Evolutionary conservation across 257 asterid genomes (phyloP).

Genomic region (Solanum lycopersicoides): DNA sequence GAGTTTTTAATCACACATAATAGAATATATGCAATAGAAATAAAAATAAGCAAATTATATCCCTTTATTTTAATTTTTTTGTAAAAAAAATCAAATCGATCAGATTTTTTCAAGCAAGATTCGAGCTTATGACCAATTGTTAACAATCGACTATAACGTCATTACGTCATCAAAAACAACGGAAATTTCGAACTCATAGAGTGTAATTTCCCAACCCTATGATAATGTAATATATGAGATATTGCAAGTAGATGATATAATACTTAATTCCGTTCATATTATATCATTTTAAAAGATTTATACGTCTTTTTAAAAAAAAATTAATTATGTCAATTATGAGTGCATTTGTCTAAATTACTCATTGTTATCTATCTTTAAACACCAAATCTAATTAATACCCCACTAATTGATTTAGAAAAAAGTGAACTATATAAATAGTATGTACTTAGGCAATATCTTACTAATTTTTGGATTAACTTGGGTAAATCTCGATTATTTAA

Average conservation of each 20-base stretch:
- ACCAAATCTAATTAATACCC: neutral
- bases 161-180: neutral
- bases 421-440: neutral
- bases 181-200: neutral
- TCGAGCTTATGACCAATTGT: neutral
- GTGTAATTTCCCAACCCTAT: neutral
- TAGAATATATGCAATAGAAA: neutral
- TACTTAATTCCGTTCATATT: too few species aligned
- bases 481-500: neutral
- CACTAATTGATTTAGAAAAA: neutral
- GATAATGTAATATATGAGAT: neutral
- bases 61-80: neutral
- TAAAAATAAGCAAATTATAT: neutral
- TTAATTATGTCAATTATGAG: neutral
- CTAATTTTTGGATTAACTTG: fast-evolving
- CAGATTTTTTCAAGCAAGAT: neutral
- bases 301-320: too few species aligned
- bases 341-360: neutral
- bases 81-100: neutral
- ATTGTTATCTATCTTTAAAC: too few species aligned
- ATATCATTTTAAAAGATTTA: too few species aligned
- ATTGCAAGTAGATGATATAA: neutral
- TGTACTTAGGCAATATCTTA: neutral
- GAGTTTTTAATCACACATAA: neutral
- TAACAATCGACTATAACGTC: neutral